These are phyloP conservation scores for Globisporangium nagaii DNA, from an alignment of 352 stramenopile species.

Conservation along the genomic window DNA sequence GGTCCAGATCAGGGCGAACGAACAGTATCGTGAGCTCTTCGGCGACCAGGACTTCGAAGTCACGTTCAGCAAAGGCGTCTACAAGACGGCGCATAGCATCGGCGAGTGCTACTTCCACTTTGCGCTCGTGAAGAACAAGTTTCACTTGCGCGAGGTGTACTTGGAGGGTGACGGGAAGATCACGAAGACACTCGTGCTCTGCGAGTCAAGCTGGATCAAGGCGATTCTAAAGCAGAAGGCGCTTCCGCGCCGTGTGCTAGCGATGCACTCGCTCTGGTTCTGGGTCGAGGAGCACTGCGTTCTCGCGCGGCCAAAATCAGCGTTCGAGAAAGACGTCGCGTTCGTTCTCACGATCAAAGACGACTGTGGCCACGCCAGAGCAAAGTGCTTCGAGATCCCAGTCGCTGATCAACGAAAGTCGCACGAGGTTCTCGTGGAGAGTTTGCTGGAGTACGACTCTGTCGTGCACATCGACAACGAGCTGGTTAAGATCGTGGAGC, in stretches of 20 bases:
- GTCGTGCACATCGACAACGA: constrained; percentile 20
- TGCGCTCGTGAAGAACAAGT: constrained; percentile 10
- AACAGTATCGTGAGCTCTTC: constrained; percentile 36
- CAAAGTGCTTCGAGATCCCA: constrained; percentile 32
- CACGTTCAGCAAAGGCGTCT: constrained; percentile 16
- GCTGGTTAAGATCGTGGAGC: no score
- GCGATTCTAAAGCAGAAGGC: constrained; percentile 2
- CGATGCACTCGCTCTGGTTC: constrained; percentile 45
- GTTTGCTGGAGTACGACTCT: constrained; percentile 14
- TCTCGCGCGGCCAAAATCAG: constrained; percentile 25
- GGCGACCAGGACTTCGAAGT: constrained; percentile 44
- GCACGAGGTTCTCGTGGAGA: constrained; percentile 11
- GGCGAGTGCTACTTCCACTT: constrained; percentile 34
- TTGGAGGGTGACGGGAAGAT: neutral
- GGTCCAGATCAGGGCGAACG: constrained; percentile 16
- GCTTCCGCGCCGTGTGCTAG: constrained; percentile 20
- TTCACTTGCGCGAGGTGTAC: constrained; percentile 29
- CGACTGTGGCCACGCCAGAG: neutral
- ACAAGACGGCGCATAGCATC: constrained; percentile 17
- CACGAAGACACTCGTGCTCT: constrained; percentile 24
- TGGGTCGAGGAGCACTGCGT: constrained; percentile 36
- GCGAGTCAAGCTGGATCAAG: constrained; percentile 19
- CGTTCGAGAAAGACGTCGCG: neutral
- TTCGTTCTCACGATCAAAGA: constrained; percentile 1
- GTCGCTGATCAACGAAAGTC: constrained; percentile 15